Conservation (phyloP, 2,329 filamentous ascomycete species). For the Cadophora luteo-olivacea region DNA sequence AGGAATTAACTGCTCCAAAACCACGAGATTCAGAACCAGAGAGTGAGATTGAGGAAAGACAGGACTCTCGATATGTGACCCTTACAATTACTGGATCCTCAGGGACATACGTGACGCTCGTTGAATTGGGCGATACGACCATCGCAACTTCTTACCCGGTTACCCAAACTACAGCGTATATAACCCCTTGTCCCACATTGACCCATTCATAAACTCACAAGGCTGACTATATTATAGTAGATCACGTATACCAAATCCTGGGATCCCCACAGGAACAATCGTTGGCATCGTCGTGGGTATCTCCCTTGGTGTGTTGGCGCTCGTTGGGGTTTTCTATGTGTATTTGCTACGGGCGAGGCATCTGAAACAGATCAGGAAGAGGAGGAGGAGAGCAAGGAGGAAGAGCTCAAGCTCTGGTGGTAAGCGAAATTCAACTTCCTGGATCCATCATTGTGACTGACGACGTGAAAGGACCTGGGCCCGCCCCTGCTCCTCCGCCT, state of each 20-base stretch:
- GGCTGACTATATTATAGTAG: background rate
- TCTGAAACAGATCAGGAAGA: constrained; percentile 14
- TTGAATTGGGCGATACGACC: constrained; percentile 2
- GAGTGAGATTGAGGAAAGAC: background rate
- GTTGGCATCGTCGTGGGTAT: constrained; percentile 35
- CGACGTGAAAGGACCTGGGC: background rate
- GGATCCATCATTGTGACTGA: background rate
- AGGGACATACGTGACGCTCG: constrained; percentile 8
- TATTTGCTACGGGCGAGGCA: constrained; percentile 31
- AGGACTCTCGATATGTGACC: constrained; percentile 7
- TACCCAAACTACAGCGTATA: background rate
- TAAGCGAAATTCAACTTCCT: background rate
- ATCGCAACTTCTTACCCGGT: constrained; percentile 4
- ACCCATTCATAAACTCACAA: background rate
- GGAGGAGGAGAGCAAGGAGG: constrained; percentile 15
- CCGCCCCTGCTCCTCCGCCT: constrained; percentile 5
- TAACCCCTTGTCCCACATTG: background rate
- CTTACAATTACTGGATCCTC: background rate
- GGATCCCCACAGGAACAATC: constrained; percentile 27
- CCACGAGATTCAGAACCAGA: background rate
- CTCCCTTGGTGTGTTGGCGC: constrained; percentile 17
- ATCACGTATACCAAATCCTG: constrained; percentile 9
- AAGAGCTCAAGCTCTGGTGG: background rate
- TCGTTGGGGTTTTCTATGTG: constrained; percentile 33
- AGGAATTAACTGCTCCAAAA: background rate